Conservation (phyloP, 768 basidiomycete genomes). For the Jaapia argillacea region DNA sequence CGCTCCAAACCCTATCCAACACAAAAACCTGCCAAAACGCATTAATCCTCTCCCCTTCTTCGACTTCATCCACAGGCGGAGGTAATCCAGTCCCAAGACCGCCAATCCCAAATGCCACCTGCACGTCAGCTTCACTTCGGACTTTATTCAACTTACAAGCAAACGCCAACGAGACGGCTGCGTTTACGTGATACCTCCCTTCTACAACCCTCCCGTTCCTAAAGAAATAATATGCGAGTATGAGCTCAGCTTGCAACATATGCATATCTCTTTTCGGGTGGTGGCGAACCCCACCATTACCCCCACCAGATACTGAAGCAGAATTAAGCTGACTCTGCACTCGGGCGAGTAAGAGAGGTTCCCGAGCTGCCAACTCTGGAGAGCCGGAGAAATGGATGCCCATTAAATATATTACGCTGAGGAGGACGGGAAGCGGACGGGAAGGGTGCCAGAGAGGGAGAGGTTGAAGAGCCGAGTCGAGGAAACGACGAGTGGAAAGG, state of each 20-base stretch:
- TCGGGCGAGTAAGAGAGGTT: constrained; percentile 35
- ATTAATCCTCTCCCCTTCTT: constrained; percentile 58
- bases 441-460: too few species aligned
- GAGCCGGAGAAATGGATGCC: constrained; percentile 19
- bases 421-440: constrained; percentile 23
- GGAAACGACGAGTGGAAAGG: constrained; percentile 40
- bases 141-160: constrained; percentile 19
- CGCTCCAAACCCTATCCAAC: constrained; percentile 46
- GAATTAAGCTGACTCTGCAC: constrained; percentile 39
- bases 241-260: constrained; percentile 21
- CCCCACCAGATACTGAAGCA: too few species aligned
- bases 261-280: constrained; percentile 27
- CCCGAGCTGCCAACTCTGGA: constrained; percentile 14
- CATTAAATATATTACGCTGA: constrained; percentile 30
- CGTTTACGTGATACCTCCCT: constrained; percentile 19
- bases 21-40: constrained; percentile 56
- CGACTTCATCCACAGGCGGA: constrained; percentile 32
- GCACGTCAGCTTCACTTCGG: background rate
- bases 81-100: constrained; percentile 17
- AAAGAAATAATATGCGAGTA: constrained; percentile 21
- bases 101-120: too few species aligned
- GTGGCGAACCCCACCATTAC: constrained; percentile 21
- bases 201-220: constrained; percentile 17
- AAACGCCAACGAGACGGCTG: constrained; percentile 19
- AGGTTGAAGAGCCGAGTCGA: constrained; percentile 22